Base-by-base conservation (phyloP, 2,329 filamentous ascomycete species). In the Dactylellina drechsleri region DNA sequence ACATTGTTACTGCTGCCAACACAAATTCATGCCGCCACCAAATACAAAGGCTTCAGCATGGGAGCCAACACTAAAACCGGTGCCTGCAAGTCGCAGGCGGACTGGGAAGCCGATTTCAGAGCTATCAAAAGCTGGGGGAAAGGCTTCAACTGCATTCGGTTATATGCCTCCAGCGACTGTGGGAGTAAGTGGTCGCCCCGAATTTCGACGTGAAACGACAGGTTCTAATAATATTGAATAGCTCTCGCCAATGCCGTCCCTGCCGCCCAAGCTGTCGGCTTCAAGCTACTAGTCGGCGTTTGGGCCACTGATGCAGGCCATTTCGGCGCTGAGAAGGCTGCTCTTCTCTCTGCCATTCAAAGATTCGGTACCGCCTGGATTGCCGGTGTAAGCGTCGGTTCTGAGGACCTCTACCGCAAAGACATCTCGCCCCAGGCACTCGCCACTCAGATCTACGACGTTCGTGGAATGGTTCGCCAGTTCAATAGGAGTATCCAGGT, bases 361-460 rank as follows among this genome's bases (percentile, higher is more conserved):
- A 65, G 54, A 4, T 76, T 72, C 45, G 77, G 78, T 45, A 76
- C 52, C 10, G 85, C 87, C 73, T 85, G 87, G 70, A 85, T 92
- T 77, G 87, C 90, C 79, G 90, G 86, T 67, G 87, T 91, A 76
- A 91, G 89, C 4, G 88, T 91, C 70, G 90, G 90, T 28, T 91
- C 88, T 13, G 90, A 92, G 83, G 86, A 86, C 4, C 84, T 92
- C 54, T 92, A 92, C 83, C 87, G 90, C 66, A 67, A 56, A 15
- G 64, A 68, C 15, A 75, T 75, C 36, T 36, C 50, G 4, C 58
- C 71, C 15, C 28, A 47, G 18, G 16, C 65, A 28, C 64, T 75
- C 12, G 71, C 71, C 23, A 41, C 13, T 8, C 64, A 68, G 20
- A 75, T 75, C 3, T 68, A 75, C 26, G 85, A 87, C 61, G 84